Conservation (phyloP, 352 stramenopile genomes). For the Phytophthora gonapodyides region DNA sequence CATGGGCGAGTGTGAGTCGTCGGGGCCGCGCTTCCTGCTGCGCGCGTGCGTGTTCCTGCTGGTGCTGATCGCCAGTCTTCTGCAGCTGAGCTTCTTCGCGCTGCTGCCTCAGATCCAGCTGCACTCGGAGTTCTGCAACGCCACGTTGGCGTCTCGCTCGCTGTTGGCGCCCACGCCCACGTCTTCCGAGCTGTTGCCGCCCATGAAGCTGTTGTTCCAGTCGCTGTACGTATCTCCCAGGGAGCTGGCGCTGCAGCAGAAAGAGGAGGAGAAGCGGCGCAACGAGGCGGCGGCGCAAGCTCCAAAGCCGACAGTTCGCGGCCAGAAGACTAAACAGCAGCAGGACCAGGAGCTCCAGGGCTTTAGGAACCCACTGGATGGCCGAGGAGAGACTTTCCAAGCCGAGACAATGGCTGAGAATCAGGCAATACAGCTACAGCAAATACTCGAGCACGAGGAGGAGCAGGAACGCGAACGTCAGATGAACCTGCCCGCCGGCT, state of each 20-base stretch:
- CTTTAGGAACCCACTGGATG: slow-evolving; percentile 16
- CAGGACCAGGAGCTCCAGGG: slow-evolving; percentile 11
- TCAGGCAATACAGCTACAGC: slow-evolving; percentile 6
- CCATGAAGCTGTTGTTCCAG: slow-evolving; percentile 77
- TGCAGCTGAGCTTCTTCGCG: slow-evolving; percentile 78
- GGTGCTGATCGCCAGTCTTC: slow-evolving; percentile 69
- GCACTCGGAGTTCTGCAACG: slow-evolving; percentile 68
- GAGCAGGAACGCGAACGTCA: slow-evolving; percentile 30
- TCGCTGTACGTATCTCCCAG: slow-evolving; percentile 74
- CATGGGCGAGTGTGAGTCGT: slow-evolving; percentile 54
- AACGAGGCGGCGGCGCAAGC: slow-evolving; percentile 39
- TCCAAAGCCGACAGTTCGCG: slow-evolving; percentile 25
- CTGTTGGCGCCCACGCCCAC: slow-evolving; percentile 42
- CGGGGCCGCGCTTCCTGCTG: slow-evolving; percentile 63
- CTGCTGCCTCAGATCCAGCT: slow-evolving; percentile 70
- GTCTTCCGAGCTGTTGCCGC: slow-evolving; percentile 54
- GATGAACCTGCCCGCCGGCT: slow-evolving; percentile 49
- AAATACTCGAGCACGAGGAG: slow-evolving; percentile 16
- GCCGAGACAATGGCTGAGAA: slow-evolving; percentile 26
- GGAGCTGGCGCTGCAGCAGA: slow-evolving; percentile 54
- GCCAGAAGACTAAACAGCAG: slow-evolving; percentile 19
- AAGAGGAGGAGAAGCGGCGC: slow-evolving; percentile 40
- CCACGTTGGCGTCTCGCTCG: slow-evolving; percentile 48
- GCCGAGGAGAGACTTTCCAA: slow-evolving; percentile 23
- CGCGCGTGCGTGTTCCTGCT: slow-evolving; percentile 73